These are phyloP conservation scores for Chlamydomonas asymmetrica DNA, from an alignment of 139 green algal genomes.

Conservation along the genomic window DNA sequence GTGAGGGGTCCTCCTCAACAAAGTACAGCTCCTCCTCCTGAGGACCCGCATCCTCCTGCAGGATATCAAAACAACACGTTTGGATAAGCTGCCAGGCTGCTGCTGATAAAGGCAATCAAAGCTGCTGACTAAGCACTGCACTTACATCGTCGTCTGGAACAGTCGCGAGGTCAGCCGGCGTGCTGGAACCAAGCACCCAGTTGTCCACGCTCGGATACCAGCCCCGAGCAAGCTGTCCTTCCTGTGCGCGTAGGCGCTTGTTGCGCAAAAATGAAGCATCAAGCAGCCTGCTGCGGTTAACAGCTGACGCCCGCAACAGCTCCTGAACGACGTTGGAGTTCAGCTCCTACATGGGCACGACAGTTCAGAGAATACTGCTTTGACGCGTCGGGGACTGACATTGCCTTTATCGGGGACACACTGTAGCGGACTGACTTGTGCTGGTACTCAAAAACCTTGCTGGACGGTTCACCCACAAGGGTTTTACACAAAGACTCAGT, in stretches of 20 bases:
- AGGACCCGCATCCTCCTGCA: neutral
- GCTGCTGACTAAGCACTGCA: neutral
- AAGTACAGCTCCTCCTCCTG: constrained; percentile 12
- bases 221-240: constrained; percentile 6
- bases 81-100: neutral
- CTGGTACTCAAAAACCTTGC: neutral
- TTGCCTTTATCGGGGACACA: neutral
- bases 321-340: constrained; percentile 30
- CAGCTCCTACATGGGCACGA: constrained; percentile 22
- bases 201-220: constrained; percentile 69
- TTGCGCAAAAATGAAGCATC: constrained; percentile 23
- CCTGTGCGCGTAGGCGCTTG: constrained; percentile 9
- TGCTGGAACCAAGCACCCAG: constrained; percentile 64
- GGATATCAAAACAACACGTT: neutral
- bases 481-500: neutral
- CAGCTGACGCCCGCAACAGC: constrained; percentile 21
- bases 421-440: neutral
- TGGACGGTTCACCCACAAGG: neutral
- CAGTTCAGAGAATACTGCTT: neutral
- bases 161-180: neutral
- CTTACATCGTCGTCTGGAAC: neutral
- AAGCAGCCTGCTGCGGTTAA: constrained; percentile 29
- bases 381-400: too few relatives aligned
- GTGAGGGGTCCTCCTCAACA: constrained; percentile 52
- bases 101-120: neutral